These are phyloP conservation scores for Choanephora cucurbitarum DNA, from an alignment of 371 early-diverging fungal species.

Conservation along the genomic window DNA sequence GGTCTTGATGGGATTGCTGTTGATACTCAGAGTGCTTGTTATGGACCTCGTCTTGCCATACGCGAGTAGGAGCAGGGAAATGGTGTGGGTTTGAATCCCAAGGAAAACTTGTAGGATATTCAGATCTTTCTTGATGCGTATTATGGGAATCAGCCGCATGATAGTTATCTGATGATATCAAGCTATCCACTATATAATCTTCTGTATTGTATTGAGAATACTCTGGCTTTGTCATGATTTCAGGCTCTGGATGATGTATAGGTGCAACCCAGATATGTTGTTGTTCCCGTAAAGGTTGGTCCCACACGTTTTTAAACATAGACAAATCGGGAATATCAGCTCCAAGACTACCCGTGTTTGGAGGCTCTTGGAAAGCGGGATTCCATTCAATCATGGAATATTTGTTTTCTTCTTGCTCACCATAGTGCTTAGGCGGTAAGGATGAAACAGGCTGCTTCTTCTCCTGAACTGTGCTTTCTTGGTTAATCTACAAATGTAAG, in stretches of 20 bases:
- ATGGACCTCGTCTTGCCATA: conserved; percentile 28
- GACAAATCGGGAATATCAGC: conserved; percentile 37
- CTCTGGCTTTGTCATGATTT: conserved; percentile 23
- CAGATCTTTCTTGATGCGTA: not conserved
- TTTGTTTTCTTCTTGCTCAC: conserved; percentile 1
- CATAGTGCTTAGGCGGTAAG: not conserved
- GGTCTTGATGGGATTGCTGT: not conserved
- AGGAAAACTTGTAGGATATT: conserved; percentile 22
- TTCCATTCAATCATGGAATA: conserved; percentile 35
- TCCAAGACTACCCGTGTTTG: conserved; percentile 20
- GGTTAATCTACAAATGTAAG: not conserved
- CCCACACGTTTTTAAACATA: conserved; percentile 29
- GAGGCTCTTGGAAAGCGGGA: conserved; percentile 33
- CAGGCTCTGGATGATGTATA: conserved; percentile 22
- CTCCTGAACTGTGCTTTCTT: not conserved
- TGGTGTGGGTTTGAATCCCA: conserved; percentile 24
- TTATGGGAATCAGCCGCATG: conserved; percentile 1
- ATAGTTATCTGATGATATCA: not conserved
- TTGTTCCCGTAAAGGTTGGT: conserved; percentile 15
- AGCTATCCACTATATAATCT: conserved; percentile 11
- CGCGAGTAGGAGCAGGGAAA: conserved; percentile 28
- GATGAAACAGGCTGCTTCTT: not conserved
- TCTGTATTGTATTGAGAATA: conserved; percentile 19
- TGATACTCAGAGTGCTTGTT: conserved; percentile 2
- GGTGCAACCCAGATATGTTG: conserved; percentile 30